Percentiles rank a stretch among this genome's conserved stretches.
These are phyloP conservation scores for Saturnispora sekii DNA, from an alignment of 805 yeast species.

Conservation along the genomic window DNA sequence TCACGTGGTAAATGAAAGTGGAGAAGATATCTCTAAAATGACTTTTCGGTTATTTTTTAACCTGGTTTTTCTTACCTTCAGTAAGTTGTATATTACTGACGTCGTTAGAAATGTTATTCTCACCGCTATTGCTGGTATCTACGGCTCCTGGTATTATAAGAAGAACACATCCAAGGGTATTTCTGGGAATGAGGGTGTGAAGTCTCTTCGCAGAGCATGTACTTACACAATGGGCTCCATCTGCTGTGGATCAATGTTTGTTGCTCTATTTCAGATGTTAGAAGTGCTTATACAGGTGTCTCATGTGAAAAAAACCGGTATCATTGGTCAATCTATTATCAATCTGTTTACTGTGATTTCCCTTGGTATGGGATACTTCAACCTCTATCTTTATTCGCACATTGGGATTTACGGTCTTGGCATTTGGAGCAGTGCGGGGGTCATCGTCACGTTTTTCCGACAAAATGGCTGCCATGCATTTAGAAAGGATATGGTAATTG, in stretches of 20 bases:
- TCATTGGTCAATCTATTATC: slow-evolving; percentile 7
- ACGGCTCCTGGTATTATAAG: slow-evolving; percentile 88
- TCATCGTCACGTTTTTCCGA: slow-evolving; percentile 64
- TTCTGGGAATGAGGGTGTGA: slow-evolving; percentile 69
- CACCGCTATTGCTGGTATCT: slow-evolving; percentile 74
- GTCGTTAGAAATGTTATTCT: slow-evolving; percentile 75
- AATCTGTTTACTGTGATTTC: not conserved
- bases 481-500: slow-evolving; percentile 72
- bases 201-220: slow-evolving; percentile 67
- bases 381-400: slow-evolving; percentile 80
- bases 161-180: slow-evolving; percentile 43
- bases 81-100: slow-evolving; percentile 78
- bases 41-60: slow-evolving; percentile 54
- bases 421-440: slow-evolving; percentile 64
- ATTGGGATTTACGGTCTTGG: slow-evolving; percentile 81
- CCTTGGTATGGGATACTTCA: slow-evolving; percentile 30
- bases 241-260: slow-evolving; percentile 70
- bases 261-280: slow-evolving; percentile 58
- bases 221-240: slow-evolving; percentile 86
- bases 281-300: slow-evolving; percentile 28
- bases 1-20: slow-evolving; percentile 6
- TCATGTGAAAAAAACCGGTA: slow-evolving; percentile 2
- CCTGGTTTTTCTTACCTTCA: slow-evolving; percentile 39
- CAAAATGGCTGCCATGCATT: slow-evolving; percentile 76
- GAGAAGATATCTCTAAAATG: slow-evolving; percentile 16